Conservation (phyloP, 1,284 basidiomycete genomes). For the Pascua sp. region DNA sequence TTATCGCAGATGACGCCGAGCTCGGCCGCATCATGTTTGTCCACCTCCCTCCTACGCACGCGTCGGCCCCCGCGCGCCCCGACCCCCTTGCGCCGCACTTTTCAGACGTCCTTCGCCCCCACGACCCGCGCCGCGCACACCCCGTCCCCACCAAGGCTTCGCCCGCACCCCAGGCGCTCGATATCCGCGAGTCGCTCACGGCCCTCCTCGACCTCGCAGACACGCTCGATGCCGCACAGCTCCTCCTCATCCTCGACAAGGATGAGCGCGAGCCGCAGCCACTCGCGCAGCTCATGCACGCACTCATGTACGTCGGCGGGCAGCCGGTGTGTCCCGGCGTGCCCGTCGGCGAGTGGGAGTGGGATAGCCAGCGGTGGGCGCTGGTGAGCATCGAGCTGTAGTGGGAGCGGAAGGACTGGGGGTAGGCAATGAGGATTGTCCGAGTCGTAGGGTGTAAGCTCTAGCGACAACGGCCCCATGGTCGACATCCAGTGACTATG, state of each 20-base stretch:
- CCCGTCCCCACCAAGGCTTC: conserved; percentile 23
- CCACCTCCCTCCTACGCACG: conserved; percentile 33
- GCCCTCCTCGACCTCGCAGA: conserved; percentile 48
- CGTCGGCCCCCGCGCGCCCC: conserved; percentile 17
- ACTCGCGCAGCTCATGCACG: conserved; percentile 44
- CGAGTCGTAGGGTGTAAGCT: not conserved
- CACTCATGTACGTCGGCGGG: conserved; percentile 48
- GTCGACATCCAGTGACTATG: not conserved
- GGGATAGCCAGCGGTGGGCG: conserved; percentile 45
- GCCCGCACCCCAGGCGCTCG: conserved; percentile 21
- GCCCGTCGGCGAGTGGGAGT: conserved; percentile 43
- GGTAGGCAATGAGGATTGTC: not conserved
- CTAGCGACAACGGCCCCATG: not conserved
- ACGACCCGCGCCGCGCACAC: conserved; percentile 36
- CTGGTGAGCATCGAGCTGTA: conserved; percentile 49
- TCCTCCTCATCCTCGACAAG: conserved; percentile 43
- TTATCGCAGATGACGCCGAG: conserved; percentile 32
- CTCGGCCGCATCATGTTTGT: conserved; percentile 39
- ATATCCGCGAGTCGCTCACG: conserved; percentile 46
- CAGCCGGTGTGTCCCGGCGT: conserved; percentile 36
- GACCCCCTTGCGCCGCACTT: conserved; percentile 39
- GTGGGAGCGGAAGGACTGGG: not conserved
- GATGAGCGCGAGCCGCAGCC: conserved; percentile 39
- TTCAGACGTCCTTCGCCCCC: conserved; percentile 40
- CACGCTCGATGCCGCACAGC: conserved; percentile 34